Base-by-base conservation (phyloP, 2,329 filamentous ascomycete genomes). In the Pseudonectria buxi region DNA sequence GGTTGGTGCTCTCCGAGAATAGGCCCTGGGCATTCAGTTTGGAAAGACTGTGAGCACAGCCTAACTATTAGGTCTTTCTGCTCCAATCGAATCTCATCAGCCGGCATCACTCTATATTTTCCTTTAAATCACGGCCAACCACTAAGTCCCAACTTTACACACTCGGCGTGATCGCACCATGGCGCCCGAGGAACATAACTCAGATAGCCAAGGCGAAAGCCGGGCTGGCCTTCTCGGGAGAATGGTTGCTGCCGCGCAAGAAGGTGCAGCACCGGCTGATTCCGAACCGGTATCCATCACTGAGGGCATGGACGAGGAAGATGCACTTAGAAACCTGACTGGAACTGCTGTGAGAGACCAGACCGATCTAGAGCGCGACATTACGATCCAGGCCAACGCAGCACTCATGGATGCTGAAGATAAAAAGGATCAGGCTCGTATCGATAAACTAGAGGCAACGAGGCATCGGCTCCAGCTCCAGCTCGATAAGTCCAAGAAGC, bases 341-440 rank as follows among this genome's bases (percentile, higher is more conserved):
- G 74, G 79, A 33, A 72, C 81, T 39, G 78, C 18, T 9, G 18
- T 92, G 14, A 79, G 86, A 38, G 80, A 95, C 51, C 90, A 96
- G 58, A 82, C 89, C 64, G 89, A 95, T 40, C 66, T 96, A 14
- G 90, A 95, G 60, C 76, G 87, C 43, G 88, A 95, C 53, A 94
- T 96, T 44, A 75, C 75, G 2, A 57, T 70, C 12, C 72, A 82
- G 46, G 78, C 77, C 4, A 78, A 72, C 36, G 64, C 71, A 13
- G 74, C 71, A 0, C 58, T 82, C 36, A 72, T 73, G 29, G 76
- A 80, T 36, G 71, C 71, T 27, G 78, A 83, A 43, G 76, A 82
- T 47, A 74, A 76, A 50, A 71, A 71, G 44, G 78, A 83, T 36
- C 65, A 73, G 46, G 77, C 73, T 37, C 72, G 78, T 18, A 81